Evolutionary conservation across 2,329 filamentous ascomycete genomes (phyloP).

Genomic region (Phyllosticta citriasiana): DNA sequence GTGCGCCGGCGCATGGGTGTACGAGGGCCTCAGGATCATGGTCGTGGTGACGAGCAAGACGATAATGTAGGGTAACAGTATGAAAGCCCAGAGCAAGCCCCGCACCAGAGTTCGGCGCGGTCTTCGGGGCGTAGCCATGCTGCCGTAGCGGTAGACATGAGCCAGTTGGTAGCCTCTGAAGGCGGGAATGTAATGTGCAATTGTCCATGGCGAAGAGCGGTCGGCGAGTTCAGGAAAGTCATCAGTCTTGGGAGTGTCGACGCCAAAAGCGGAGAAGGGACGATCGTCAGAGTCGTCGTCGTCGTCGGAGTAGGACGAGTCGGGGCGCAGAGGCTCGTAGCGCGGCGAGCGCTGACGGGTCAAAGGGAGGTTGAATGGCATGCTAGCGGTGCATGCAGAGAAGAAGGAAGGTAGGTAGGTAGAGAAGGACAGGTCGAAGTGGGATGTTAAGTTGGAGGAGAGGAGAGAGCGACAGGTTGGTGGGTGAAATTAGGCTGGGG

Average conservation of each 20-base stretch:
- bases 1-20: constrained; percentile 44
- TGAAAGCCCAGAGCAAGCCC: constrained; percentile 21
- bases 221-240: not conserved
- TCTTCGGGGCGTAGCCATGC: constrained; percentile 7
- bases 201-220: constrained; percentile 4
- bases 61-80: constrained; percentile 23
- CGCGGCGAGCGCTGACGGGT: constrained; percentile 3
- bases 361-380: constrained; percentile 6
- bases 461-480: not conserved
- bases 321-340: constrained; percentile 7
- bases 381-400: not conserved
- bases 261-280: constrained; percentile 2
- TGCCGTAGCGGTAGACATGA: constrained; percentile 6
- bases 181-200: constrained; percentile 7
- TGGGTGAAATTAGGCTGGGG: constrained; percentile 2
- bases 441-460: not conserved
- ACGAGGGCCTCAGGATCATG: constrained; percentile 45
- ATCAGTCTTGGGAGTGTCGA: constrained; percentile 9
- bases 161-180: not conserved
- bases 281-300: not conserved
- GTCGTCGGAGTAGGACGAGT: constrained; percentile 3
- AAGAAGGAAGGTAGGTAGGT: not conserved
- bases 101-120: constrained; percentile 3
- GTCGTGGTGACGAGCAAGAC: constrained; percentile 32
- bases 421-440: not conserved